phyloP scores from a whole-genome alignment of 352 stramenopile species.

The Globisporangium irregulare region DNA sequence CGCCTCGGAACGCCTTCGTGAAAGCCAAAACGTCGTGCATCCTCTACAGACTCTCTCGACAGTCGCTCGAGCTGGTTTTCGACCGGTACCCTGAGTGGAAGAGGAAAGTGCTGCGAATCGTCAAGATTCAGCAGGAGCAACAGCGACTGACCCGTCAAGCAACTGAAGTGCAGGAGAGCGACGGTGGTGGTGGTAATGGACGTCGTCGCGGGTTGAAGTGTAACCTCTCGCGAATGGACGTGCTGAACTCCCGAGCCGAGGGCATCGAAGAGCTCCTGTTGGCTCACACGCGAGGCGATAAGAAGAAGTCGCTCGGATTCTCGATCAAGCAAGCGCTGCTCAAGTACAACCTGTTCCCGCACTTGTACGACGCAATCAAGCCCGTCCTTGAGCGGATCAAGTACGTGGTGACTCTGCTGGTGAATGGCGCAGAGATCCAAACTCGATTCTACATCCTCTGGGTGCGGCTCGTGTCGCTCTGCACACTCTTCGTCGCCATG shows the following conservation, averaged over 20 bases:
- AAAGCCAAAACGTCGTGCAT: slow-evolving; percentile 65
- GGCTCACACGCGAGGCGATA: slow-evolving; percentile 22
- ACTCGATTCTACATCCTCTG: slow-evolving; percentile 52
- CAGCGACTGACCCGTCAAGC: slow-evolving; percentile 43
- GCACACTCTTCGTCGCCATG: slow-evolving; percentile 47
- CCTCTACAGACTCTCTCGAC: slow-evolving; percentile 48
- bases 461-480: slow-evolving; percentile 42
- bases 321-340: slow-evolving; percentile 9
- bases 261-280: slow-evolving; percentile 54
- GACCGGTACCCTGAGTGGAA: slow-evolving; percentile 61
- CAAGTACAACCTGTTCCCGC: slow-evolving; percentile 2
- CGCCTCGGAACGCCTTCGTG: slow-evolving; percentile 51
- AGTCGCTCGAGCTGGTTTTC: slow-evolving; percentile 61
- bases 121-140: slow-evolving; percentile 65
- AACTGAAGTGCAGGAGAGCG: slow-evolving; percentile 34
- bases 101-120: slow-evolving; percentile 56
- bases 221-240: slow-evolving; percentile 35
- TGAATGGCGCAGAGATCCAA: slow-evolving; percentile 50
- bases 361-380: slow-evolving; percentile 4
- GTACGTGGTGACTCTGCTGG: slow-evolving; percentile 13
- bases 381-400: background rate
- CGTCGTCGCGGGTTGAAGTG: slow-evolving; percentile 24
- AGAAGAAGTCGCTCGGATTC: slow-evolving; percentile 17
- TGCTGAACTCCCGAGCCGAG: slow-evolving; percentile 44
- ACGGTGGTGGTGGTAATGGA: background rate